Conservation (phyloP, 2,329 filamentous ascomycete species). For the Sporothrix curviconia region DNA sequence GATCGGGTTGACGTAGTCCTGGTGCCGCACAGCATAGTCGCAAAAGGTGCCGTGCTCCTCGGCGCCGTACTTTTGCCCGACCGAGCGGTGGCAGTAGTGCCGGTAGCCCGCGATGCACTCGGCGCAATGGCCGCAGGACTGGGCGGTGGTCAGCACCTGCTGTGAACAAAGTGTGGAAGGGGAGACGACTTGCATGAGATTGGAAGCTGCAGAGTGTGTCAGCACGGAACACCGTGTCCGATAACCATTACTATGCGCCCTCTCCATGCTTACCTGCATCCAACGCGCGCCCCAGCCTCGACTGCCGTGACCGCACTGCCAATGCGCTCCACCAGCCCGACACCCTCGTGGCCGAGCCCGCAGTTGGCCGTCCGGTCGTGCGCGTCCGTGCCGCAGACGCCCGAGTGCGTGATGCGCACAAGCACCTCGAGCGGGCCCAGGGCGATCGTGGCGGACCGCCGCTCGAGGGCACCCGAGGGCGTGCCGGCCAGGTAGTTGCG, state of each 20-base stretch:
- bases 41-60: conserved; percentile 9
- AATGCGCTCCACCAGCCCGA: conserved; percentile 78
- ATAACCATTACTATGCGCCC: too few species aligned
- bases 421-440: conserved; percentile 18
- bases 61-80: conserved; percentile 9
- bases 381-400: conserved; percentile 67
- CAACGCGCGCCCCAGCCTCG: conserved; percentile 74
- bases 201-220: neutral
- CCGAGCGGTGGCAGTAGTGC: conserved; percentile 6
- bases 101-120: conserved; percentile 10
- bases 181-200: neutral
- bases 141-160: neutral
- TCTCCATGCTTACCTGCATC: too few species aligned
- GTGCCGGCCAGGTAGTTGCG: neutral
- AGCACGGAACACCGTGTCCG: too few species aligned
- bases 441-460: neutral
- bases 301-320: conserved; percentile 71
- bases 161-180: neutral
- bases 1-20: conserved; percentile 14
- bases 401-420: conserved; percentile 51
- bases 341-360: conserved; percentile 58
- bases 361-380: conserved; percentile 66
- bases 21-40: conserved; percentile 11
- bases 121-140: conserved; percentile 7
- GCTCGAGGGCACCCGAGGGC: neutral